phyloP scores from a whole-genome alignment of 106 monocot genomes.

The Apostasia ramifera region DNA sequence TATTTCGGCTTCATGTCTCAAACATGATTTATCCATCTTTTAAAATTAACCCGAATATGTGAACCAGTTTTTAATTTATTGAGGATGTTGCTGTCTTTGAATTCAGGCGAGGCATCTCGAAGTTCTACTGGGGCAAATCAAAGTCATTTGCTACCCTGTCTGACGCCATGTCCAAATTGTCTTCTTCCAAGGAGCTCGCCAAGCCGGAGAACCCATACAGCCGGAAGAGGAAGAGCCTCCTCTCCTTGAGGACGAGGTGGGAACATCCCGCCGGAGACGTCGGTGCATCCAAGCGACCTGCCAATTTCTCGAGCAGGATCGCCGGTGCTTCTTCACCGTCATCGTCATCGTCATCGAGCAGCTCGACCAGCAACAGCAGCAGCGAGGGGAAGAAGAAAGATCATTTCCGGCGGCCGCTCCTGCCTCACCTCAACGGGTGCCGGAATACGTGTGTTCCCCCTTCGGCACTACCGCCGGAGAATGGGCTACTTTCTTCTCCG shows the following conservation, averaged over 20 bases:
- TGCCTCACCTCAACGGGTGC: neutral
- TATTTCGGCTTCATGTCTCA: too few species aligned
- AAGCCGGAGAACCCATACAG: constrained; percentile 35
- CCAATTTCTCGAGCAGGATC: constrained; percentile 8
- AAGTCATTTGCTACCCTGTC: constrained; percentile 42
- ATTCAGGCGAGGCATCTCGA: constrained; percentile 41
- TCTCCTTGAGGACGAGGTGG: constrained; percentile 20
- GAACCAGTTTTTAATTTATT: neutral
- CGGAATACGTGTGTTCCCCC: neutral
- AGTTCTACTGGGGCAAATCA: constrained; percentile 50
- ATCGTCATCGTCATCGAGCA: constrained; percentile 7
- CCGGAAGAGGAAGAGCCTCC: constrained; percentile 47
- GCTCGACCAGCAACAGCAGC: constrained; percentile 11
- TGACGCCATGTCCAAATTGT: constrained; percentile 17
- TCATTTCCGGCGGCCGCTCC: neutral
- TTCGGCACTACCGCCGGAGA: neutral
- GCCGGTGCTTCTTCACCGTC: neutral
- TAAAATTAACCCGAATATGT: neutral
- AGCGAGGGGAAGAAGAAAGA: neutral
- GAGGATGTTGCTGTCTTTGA: neutral
- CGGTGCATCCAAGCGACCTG: constrained; percentile 21
- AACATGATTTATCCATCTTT: too few species aligned
- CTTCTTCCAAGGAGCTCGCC: constrained; percentile 28
- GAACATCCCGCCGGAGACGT: neutral
- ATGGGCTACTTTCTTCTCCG: constrained; percentile 4